Evolutionary conservation across 495 filamentous ascomycete species (phyloP), one percentile per base, ranked within the genome.

Genomic region (Lasiosphaeria miniovina): DNA sequence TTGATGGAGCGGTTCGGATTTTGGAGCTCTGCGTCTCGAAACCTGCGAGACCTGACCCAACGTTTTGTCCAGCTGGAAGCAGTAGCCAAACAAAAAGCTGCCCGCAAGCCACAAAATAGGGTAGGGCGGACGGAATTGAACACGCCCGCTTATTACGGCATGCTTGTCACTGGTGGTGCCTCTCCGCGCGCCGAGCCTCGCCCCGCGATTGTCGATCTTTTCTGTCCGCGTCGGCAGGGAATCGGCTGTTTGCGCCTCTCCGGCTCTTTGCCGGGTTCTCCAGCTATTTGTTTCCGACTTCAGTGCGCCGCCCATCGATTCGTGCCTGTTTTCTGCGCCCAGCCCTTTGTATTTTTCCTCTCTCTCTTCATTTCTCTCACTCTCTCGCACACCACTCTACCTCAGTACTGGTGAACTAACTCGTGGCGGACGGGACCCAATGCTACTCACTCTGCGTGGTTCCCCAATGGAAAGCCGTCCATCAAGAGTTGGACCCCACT

Each of bases 371-470:
- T 24, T 24, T 24, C 24, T 24, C 24, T 24, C 24, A 24, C 24
- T 24, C 24, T 24, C 24, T 24, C 24, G 24, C 24, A 24, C 24
- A 24, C 24, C 31, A 14, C 33, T 17, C 49, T 53, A 55, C 53
- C 57, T 66, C 56, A 45, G 45, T 43, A 58, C 49, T 58, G 59
- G 58, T 40, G 54, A 53, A 49, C 43, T 49, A 5, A 14, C 12
- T 14, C 36, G 36, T 33, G 32, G 57, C 48, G 48, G 58, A 59
- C 53, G 61, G 66, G 36, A 59, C 56, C 58, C 53, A 52, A 61
- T 68, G 61, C 58, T 33, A 68, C 66, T 58, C 60, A 24, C 52
- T 46, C n/a, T 46, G 41, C 46, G 3, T 45, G 57, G 54, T 58
- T 60, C 50, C 31, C 57, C 55, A 55, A 60, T 63, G 45, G 35